Conservation (phyloP, 2,329 filamentous ascomycete species). For the Phialophora tarda region DNA sequence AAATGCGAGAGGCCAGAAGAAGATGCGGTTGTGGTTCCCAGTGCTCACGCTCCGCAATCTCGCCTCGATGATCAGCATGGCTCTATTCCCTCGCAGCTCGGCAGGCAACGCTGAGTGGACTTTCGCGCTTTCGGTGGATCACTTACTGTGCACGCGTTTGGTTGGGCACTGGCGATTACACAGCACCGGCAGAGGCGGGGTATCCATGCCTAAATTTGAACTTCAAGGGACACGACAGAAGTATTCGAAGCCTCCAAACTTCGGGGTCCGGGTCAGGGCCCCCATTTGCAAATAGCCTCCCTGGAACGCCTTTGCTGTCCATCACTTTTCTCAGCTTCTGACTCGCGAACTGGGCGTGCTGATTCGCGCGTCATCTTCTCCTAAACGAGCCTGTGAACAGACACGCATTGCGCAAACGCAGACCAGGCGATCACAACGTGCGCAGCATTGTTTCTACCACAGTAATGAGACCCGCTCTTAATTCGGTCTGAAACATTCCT, state of each 20-base stretch:
- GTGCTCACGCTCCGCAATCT: background rate
- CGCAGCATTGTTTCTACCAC: constrained; percentile 1
- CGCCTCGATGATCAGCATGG: constrained; percentile 1
- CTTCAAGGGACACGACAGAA: constrained; percentile 5
- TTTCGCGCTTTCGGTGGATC: background rate
- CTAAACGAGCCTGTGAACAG: background rate
- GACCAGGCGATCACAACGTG: background rate
- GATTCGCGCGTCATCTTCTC: background rate
- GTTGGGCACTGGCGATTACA: background rate
- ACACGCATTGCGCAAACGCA: background rate
- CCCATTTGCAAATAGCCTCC: background rate
- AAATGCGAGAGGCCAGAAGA: constrained; percentile 8
- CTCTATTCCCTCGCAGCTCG: background rate
- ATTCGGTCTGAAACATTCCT: constrained; percentile 23
- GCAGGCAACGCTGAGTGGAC: background rate
- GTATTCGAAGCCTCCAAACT: background rate
- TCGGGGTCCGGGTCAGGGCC: background rate
- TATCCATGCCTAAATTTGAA: constrained; percentile 1
- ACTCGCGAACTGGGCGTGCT: background rate
- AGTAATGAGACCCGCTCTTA: constrained; percentile 3
- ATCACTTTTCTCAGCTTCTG: background rate
- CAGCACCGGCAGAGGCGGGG: background rate
- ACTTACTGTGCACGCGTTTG: background rate
- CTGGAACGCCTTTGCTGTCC: background rate
- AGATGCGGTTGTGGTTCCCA: background rate